These are phyloP conservation scores for Xylaria sp. DNA, from an alignment of 2,329 filamentous ascomycete species.

Conservation along the genomic window DNA sequence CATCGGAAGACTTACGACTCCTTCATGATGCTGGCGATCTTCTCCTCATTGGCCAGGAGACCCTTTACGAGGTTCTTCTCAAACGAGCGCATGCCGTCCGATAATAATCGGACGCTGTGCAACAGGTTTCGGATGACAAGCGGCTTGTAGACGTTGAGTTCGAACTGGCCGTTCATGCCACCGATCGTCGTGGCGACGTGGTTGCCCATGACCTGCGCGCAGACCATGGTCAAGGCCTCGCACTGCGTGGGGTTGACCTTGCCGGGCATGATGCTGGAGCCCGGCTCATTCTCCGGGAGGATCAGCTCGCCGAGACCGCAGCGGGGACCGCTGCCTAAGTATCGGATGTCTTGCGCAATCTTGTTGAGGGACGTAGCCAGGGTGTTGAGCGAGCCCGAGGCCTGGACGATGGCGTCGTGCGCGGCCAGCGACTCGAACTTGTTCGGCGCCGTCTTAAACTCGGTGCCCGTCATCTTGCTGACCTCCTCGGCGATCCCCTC, in stretches of 20 bases:
- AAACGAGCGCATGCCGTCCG: constrained; percentile 93
- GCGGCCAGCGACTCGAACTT: constrained; percentile 98
- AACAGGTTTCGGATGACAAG: constrained; percentile 93
- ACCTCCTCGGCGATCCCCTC: constrained; percentile 92
- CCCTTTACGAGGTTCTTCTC: constrained; percentile 90
- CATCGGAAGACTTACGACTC: constrained; percentile 71
- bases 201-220: constrained; percentile 97
- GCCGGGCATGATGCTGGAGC: constrained; percentile 97
- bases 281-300: constrained; percentile 97
- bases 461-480: constrained; percentile 84
- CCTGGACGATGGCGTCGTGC: constrained; percentile 94
- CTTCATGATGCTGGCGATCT: constrained; percentile 87
- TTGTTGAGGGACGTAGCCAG: constrained; percentile 91
- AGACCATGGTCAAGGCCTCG: constrained; percentile 97
- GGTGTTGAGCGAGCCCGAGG: constrained; percentile 90
- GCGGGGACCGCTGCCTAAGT: constrained; percentile 92
- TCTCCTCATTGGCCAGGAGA: constrained; percentile 89
- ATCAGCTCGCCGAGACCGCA: constrained; percentile 93
- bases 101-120: constrained; percentile 84
- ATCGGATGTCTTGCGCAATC: constrained; percentile 97
- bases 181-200: constrained; percentile 90
- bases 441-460: constrained; percentile 96
- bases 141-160: constrained; percentile 99
- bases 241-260: constrained; percentile 99
- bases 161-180: constrained; percentile 97